A percentile compares a stretch with the other conserved stretches of the same genome.
These are phyloP conservation scores for Dovyalis caffra DNA, from an alignment of 345 rosid species.

Conservation along the genomic window DNA sequence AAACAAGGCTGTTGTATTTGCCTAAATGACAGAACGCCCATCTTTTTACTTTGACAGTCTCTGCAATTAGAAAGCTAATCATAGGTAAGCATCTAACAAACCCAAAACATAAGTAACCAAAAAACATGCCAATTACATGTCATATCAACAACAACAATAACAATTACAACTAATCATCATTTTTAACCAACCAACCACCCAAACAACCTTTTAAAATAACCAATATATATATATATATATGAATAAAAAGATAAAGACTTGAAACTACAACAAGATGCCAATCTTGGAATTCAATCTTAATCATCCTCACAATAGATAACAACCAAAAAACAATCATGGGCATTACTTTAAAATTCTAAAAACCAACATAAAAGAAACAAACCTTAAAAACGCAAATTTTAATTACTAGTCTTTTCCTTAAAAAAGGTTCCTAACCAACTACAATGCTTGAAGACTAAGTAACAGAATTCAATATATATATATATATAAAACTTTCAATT, in stretches of 20 bases:
- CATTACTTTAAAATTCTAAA: slow-evolving; percentile 19
- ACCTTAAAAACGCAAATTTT: slow-evolving; percentile 1
- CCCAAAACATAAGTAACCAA: slow-evolving; percentile 37
- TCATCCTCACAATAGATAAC: slow-evolving; percentile 1
- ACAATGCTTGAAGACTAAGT: slow-evolving; percentile 59
- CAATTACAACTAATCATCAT: slow-evolving; percentile 24
- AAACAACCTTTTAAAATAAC: background rate
- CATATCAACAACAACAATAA: slow-evolving; percentile 36
- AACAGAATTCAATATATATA: slow-evolving; percentile 13
- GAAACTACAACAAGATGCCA: background rate
- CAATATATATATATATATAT: background rate
- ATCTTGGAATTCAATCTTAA: background rate
- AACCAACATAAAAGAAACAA: slow-evolving; percentile 4
- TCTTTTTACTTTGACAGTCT: slow-evolving; percentile 23
- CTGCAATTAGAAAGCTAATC: slow-evolving; percentile 48
- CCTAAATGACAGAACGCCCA: slow-evolving; percentile 29
- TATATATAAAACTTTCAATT: background rate
- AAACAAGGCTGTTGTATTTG: slow-evolving; percentile 41
- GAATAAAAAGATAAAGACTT: background rate
- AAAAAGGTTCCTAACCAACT: slow-evolving; percentile 47
- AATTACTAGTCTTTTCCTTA: slow-evolving; percentile 33
- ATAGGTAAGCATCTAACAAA: slow-evolving; percentile 46
- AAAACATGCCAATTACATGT: slow-evolving; percentile 30
- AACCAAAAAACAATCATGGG: slow-evolving; percentile 21
- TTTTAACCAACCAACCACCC: slow-evolving; percentile 35